Percentiles rank a stretch among this genome's conserved stretches.
phyloP scores from a whole-genome alignment of 2,329 filamentous ascomycete species.

The Apiospora kogelbergensis region DNA sequence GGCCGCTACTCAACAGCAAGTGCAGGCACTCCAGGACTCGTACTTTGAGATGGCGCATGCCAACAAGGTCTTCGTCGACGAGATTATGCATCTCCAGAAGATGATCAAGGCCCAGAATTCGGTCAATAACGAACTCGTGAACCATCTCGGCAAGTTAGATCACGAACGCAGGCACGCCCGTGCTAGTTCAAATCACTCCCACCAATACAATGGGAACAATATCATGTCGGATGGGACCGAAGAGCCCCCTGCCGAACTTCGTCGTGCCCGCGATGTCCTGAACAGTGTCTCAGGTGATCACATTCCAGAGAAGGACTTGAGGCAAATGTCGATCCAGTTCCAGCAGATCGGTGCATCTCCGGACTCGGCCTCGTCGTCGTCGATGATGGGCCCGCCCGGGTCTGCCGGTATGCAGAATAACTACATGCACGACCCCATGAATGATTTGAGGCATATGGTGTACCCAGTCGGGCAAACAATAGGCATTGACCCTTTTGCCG shows the following conservation, averaged over 20 bases:
- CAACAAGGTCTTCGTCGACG: slow-evolving; percentile 62
- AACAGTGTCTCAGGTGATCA: slow-evolving; percentile 52
- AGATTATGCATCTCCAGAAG: slow-evolving; percentile 61
- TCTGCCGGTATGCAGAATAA: slow-evolving; percentile 39
- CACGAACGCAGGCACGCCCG: slow-evolving; percentile 44
- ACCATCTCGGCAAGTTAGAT: slow-evolving; percentile 51
- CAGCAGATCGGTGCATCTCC: slow-evolving; percentile 53
- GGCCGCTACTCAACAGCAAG: slow-evolving; percentile 86
- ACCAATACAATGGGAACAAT: slow-evolving; percentile 36
- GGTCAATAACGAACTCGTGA: slow-evolving; percentile 57
- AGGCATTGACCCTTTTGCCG: slow-evolving; percentile 92
- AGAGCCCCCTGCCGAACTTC: slow-evolving; percentile 50
- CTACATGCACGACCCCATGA: slow-evolving; percentile 54
- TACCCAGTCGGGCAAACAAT: slow-evolving; percentile 90
- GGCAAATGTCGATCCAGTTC: slow-evolving; percentile 51
- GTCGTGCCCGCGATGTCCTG: slow-evolving; percentile 56
- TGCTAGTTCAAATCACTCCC: slow-evolving; percentile 35
- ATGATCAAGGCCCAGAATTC: slow-evolving; percentile 59
- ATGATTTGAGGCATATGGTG: slow-evolving; percentile 66
- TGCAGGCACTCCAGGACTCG: slow-evolving; percentile 82
- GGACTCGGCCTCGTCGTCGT: slow-evolving; percentile 48
- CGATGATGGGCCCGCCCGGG: slow-evolving; percentile 57
- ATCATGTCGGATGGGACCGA: slow-evolving; percentile 47
- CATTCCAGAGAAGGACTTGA: slow-evolving; percentile 54
- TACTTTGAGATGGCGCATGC: slow-evolving; percentile 73